Evolutionary conservation across 345 rosid genomes (phyloP).

Genomic region (Murraya paniculata): DNA sequence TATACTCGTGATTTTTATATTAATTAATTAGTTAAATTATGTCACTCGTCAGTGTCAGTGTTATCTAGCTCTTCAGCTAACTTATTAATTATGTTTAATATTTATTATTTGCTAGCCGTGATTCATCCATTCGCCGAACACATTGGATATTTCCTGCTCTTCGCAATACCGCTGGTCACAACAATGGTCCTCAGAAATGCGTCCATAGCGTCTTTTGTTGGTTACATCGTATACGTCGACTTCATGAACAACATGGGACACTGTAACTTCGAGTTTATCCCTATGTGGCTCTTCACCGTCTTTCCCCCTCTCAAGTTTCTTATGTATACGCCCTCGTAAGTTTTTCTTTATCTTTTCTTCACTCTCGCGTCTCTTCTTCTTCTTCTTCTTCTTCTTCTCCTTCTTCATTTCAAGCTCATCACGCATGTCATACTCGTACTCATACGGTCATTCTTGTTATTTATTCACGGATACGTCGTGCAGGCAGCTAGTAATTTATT

Average conservation of each 20-base stretch:
- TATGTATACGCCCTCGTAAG: slow-evolving; percentile 62
- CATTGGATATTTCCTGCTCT: slow-evolving; percentile 33
- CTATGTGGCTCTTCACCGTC: slow-evolving; percentile 33
- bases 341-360: neutral
- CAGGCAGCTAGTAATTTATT: no score
- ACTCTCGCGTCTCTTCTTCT: neutral
- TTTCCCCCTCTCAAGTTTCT: slow-evolving; percentile 54
- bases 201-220: slow-evolving; percentile 8
- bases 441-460: no score
- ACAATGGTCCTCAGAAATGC: slow-evolving; percentile 9
- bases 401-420: no score
- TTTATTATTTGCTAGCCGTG: slow-evolving; percentile 36
- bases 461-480: no score
- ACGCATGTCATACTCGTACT: no score
- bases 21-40: no score
- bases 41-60: no score
- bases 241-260: slow-evolving; percentile 56
- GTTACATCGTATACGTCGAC: slow-evolving; percentile 37
- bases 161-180: slow-evolving; percentile 31
- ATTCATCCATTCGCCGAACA: slow-evolving; percentile 54
- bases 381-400: no score
- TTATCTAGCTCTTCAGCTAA: no score
- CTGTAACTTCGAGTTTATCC: slow-evolving; percentile 59
- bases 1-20: no score
- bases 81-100: no score